These are phyloP conservation scores for Silene coronaria DNA, from an alignment of 179 eudicot species.

Conservation along the genomic window DNA sequence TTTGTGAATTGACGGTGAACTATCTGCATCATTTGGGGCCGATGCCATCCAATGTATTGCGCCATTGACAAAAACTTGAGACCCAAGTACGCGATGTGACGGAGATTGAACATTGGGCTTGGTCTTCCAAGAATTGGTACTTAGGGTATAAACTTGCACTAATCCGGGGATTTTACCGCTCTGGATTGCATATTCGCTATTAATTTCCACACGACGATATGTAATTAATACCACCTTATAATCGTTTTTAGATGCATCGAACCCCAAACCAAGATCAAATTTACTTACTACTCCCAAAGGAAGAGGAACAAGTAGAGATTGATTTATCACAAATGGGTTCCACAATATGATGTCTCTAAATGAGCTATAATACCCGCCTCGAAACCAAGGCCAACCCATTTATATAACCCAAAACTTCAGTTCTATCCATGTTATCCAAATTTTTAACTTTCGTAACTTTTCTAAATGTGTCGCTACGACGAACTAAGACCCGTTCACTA, in stretches of 20 bases:
- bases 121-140: conserved; percentile 18
- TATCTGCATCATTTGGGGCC: background rate
- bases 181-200: background rate
- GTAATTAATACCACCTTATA: conserved; percentile 17
- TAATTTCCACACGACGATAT: conserved; percentile 5
- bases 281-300: background rate
- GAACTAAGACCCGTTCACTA: conserved; percentile 6
- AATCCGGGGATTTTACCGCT: background rate
- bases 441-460: background rate
- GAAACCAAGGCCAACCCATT: conserved; percentile 17
- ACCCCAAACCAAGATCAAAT: conserved; percentile 21
- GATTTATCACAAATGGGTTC: conserved; percentile 22
- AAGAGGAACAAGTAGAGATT: background rate
- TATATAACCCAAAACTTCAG: conserved; percentile 3
- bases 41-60: conserved; percentile 23
- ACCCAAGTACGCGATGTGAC: conserved; percentile 17
- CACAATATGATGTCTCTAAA: conserved; percentile 10
- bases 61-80: conserved; percentile 13
- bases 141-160: conserved; percentile 18
- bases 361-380: background rate
- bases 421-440: background rate
- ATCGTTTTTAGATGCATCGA: conserved; percentile 18
- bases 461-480: conserved; percentile 24
- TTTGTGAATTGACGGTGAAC: background rate
- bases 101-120: conserved; percentile 11